Conservation (phyloP, 305 asterid genomes). For the Striga hermonthica region DNA sequence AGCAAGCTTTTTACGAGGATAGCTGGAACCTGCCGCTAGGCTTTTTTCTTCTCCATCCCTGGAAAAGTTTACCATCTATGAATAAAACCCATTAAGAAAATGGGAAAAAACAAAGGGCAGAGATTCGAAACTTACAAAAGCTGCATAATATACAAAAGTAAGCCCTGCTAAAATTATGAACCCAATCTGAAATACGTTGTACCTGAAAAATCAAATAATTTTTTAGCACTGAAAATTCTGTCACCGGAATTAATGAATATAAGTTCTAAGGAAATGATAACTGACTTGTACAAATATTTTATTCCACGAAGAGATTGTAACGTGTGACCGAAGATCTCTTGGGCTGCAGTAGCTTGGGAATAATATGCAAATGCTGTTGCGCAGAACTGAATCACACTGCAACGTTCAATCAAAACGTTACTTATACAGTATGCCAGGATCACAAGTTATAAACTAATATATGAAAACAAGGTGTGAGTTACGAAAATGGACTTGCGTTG, state of each 20-base stretch:
- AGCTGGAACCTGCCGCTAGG: conserved; percentile 76
- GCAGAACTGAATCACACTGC: conserved; percentile 98
- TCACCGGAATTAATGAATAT: not conserved
- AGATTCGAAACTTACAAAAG: conserved; percentile 61
- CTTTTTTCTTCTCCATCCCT: conserved; percentile 89
- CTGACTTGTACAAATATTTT: conserved; percentile 93
- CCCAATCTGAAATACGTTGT: conserved; percentile 82
- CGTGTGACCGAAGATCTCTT: conserved; percentile 97
- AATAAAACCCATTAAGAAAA: not conserved
- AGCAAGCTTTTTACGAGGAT: conserved; percentile 46
- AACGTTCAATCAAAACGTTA: conserved; percentile 9
- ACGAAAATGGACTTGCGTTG: no score
- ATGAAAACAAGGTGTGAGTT: no score
- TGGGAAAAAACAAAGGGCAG: conserved; percentile 35
- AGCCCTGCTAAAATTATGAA: conserved; percentile 79
- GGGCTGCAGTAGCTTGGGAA: conserved; percentile 99
- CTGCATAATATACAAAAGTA: conserved; percentile 80
- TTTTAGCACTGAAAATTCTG: conserved; percentile 16
- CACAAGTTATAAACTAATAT: no score
- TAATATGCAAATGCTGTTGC: conserved; percentile 95
- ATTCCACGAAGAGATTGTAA: conserved; percentile 95
- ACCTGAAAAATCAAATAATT: conserved; percentile 48
- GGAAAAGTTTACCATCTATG: conserved; percentile 10
- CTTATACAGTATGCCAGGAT: no score
- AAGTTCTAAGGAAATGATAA: conserved; percentile 16